Percentiles rank a stretch among this genome's conserved stretches.
Conservation (phyloP, 306 rosid species). For the Comarum palustre region DNA sequence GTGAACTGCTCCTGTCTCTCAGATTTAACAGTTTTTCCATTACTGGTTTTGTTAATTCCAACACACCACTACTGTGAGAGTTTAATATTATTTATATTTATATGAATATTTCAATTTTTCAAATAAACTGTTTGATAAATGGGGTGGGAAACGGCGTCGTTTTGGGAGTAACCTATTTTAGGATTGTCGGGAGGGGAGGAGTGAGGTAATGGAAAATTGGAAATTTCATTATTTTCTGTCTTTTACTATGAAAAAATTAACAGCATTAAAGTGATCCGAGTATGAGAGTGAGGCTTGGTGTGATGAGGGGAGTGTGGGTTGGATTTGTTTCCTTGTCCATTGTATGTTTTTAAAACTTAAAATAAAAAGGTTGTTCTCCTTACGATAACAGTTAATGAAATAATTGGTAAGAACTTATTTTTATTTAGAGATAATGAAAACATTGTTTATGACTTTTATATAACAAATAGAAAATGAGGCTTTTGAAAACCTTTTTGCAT, state of each 20-base stretch:
- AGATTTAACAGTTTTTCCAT: slow-evolving; percentile 2
- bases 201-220: slow-evolving; percentile 3
- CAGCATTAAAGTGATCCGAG: too few relatives aligned
- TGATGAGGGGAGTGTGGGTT: not conserved
- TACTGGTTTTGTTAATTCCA: too few relatives aligned
- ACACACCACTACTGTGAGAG: not conserved
- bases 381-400: not conserved
- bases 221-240: not conserved
- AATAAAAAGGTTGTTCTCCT: too few relatives aligned
- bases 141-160: not conserved
- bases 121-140: too few relatives aligned
- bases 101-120: not conserved
- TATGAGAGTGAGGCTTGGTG: not conserved
- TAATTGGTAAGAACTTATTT: too few relatives aligned
- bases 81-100: not conserved
- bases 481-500: not conserved
- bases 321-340: too few relatives aligned
- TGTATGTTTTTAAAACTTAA: too few relatives aligned
- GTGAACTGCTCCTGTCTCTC: not conserved
- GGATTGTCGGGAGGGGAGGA: too few relatives aligned
- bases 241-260: too few relatives aligned
- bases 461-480: not conserved
- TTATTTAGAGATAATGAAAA: not conserved
- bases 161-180: not conserved
- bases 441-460: not conserved